Evolutionary conservation across 352 stramenopile genomes (phyloP), one percentile per base, ranked within the genome.

Genomic region (Globisporangium splendens): DNA sequence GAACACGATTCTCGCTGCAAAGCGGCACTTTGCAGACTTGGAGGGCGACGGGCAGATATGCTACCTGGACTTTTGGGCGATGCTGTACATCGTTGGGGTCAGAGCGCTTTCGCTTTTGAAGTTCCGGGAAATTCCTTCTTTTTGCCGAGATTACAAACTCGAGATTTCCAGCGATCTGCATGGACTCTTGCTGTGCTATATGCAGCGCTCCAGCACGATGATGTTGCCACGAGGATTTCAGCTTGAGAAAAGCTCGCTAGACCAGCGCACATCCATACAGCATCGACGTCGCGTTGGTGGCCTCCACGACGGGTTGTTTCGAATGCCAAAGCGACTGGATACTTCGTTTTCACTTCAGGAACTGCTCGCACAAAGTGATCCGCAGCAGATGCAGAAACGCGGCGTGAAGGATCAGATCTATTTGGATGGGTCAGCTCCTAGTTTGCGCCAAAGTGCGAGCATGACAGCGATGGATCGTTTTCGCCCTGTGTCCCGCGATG

Each of bases 51-150:
- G 79, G 1, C 61, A 75, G 22, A 68, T 92, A 1, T 91, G 82
- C 47, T 94, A 94, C 54, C 60, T 94, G 20, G 84, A 94, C 50
- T 90, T 94, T 38, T 94, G 83, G 78, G 79, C 74, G 0, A 88
- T 94, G 76, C 62, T 94, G 0, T 94, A 94, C 53, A 77, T 94
- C 35, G 72, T 91, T 0, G 77, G 74, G 0, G 55, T 91, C 14
- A 86, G 77, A 13, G 82, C 76, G 8, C 63, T 65, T 5, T 58
- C 58, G 15, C 62, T 91, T 38, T 69, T 91, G 46, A 73, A 76
- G 51, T 87, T 92, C 62, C 68, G 72, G 7, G 76, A 91, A 33
- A 81, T 94, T 4, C 78, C 77, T 17, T 83, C 71, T 0, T 92
- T 92, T 53, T 91, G 82, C 46, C 70, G 70, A 0, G 75, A 88